Conservation (phyloP, 345 rosid species). For the Aegle marmelos region DNA sequence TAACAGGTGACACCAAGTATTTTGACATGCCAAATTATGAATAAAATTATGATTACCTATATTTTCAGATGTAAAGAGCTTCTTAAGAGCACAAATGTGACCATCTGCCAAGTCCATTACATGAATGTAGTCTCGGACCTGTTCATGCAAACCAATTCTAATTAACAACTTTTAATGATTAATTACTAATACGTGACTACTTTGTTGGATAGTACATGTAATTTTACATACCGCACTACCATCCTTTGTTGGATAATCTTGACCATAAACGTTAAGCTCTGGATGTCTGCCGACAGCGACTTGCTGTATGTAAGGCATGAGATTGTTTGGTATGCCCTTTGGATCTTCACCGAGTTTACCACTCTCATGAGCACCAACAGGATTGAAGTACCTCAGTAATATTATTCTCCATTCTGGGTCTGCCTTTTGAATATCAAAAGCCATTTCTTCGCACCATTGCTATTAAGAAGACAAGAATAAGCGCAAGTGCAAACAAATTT, state of each 20-base stretch:
- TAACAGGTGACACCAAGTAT: background rate
- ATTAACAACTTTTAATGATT: background rate
- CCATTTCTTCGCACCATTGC: conserved; percentile 94
- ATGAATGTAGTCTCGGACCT: conserved; percentile 92
- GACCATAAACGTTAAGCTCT: conserved; percentile 90
- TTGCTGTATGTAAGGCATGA: conserved; percentile 97
- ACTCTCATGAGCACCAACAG: conserved; percentile 95
- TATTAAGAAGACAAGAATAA: conserved; percentile 15
- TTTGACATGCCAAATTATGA: background rate
- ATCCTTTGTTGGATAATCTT: conserved; percentile 87
- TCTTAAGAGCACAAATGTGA: conserved; percentile 78
- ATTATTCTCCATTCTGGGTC: conserved; percentile 90
- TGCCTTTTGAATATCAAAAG: conserved; percentile 75
- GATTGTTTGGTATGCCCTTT: conserved; percentile 87
- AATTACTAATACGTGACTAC: background rate
- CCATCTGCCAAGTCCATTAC: conserved; percentile 99
- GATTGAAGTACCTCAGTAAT: conserved; percentile 89
- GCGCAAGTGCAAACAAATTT: conserved; percentile 1
- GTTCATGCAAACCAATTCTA: conserved; percentile 13
- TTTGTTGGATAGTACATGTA: too few relatives aligned
- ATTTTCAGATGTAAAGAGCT: conserved; percentile 50
- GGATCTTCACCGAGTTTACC: conserved; percentile 97
- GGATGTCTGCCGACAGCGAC: conserved; percentile 91
- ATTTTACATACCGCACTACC: conserved; percentile 75
- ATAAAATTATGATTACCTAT: conserved; percentile 45